Base-by-base conservation (phyloP, 2,329 filamentous ascomycete species). In the Lecanosticta acicola region DNA sequence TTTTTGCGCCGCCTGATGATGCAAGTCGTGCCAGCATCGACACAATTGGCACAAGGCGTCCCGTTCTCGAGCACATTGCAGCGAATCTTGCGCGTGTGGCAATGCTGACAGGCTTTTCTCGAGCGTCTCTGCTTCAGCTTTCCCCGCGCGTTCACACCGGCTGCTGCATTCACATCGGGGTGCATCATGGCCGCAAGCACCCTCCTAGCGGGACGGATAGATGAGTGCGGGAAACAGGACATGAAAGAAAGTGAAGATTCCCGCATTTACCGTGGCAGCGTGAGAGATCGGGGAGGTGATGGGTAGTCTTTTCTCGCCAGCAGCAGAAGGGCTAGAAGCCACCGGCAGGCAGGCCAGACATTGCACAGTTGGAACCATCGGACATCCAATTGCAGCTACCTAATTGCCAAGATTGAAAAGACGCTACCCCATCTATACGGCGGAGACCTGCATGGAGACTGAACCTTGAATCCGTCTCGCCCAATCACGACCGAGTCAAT, bases 21-120 rank as follows among this genome's bases (percentile, higher is more conserved):
- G 40, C 54, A 54, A 18, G 36, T 44, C 16, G 51, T 50, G 33
- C 43, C 49, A 17, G 49, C 51, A 34, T 54, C 51, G 4, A 54
- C 51, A 33, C 54, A 56, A n/a, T 56, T 54, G 10, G 47, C 47
- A 41, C 54, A 56, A 18, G 54, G 54, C 47, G 48, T 51, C 20
- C 48, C 51, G 16, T 34, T 46, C 19, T 56, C 54, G 32, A 53
- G 43, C 11, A 56, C 48, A 32, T 54, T 56, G 37, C 54, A 54
- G 32, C 48, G 42, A 13, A 56, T 48, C 33, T 56, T 53, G 32
- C 51, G 44, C 14, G 51, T 50, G 47, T 56, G 51, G 42, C 51
- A 56, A 42, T 56, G 54, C 34, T 49, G 43, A 32, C 51, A 56
- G 8, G 51, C 49, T 34, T 51, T 52, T 29, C 54, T 41, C 7